Conservation (phyloP, 2,329 filamentous ascomycete species). For the Aspergillus fischeri region DNA sequence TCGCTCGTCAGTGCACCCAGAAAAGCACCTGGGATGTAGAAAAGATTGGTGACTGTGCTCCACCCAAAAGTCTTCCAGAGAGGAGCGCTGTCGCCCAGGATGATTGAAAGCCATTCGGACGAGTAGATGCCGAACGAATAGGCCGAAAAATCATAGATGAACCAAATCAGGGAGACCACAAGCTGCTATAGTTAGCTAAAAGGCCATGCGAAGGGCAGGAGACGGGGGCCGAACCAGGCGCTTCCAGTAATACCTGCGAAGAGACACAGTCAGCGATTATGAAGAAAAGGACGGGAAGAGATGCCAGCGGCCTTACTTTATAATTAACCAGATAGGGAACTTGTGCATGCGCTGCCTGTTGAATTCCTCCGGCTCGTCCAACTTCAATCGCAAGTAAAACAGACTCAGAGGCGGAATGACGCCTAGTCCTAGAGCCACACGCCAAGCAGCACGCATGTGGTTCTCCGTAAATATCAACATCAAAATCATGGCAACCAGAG, state of each 20-base stretch:
- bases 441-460: conserved; percentile 74
- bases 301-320: conserved; percentile 37
- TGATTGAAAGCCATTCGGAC: conserved; percentile 54
- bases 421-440: conserved; percentile 73
- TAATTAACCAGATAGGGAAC: conserved; percentile 49
- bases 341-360: conserved; percentile 65
- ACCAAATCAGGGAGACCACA: conserved; percentile 73
- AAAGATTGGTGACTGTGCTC: conserved; percentile 83
- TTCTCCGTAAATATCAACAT: conserved; percentile 56
- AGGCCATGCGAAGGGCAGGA: background rate
- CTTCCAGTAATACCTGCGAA: conserved; percentile 63
- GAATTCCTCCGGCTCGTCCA: conserved; percentile 77
- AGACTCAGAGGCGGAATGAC: conserved; percentile 71
- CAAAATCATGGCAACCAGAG: conserved; percentile 68
- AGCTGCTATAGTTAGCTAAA: conserved; percentile 27
- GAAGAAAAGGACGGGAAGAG: conserved; percentile 32
- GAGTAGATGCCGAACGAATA: conserved; percentile 88
- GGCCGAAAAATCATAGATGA: conserved; percentile 78
- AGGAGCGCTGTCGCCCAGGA: conserved; percentile 58
- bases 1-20: conserved; percentile 74
- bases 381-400: conserved; percentile 65
- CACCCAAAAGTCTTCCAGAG: conserved; percentile 80
- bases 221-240: conserved; percentile 49
- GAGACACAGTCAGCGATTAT: conserved; percentile 31
- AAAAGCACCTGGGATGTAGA: conserved; percentile 80